Percentiles rank a stretch among this genome's conserved stretches.
Evolutionary conservation across 805 yeast species (phyloP).

Genomic region (Saccharomycopsis sp.): DNA sequence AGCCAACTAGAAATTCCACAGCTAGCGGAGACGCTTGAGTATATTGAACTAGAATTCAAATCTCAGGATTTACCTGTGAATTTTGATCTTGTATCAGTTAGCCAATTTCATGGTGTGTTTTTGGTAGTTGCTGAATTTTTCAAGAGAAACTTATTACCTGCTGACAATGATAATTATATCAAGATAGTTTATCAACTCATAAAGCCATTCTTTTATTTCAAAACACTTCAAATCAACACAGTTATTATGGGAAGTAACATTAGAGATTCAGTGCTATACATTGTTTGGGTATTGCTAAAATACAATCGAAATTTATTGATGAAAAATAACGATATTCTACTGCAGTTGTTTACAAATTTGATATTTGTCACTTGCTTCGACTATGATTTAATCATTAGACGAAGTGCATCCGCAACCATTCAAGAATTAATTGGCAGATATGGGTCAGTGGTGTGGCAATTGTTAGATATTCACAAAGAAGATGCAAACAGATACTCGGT

Average conservation of each 20-base stretch:
- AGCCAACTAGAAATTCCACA: slow-evolving; percentile 22
- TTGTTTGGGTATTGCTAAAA: slow-evolving; percentile 70
- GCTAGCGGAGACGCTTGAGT: slow-evolving; percentile 21
- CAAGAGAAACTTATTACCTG: slow-evolving; percentile 23
- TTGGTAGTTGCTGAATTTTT: slow-evolving; percentile 47
- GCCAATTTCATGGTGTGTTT: slow-evolving; percentile 52
- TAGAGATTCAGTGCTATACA: slow-evolving; percentile 79
- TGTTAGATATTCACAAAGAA: slow-evolving; percentile 20
- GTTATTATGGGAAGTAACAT: slow-evolving; percentile 57
- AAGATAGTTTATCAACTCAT: slow-evolving; percentile 25
- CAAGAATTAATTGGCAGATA: slow-evolving; percentile 83
- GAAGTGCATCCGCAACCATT: slow-evolving; percentile 80
- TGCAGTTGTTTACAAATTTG: slow-evolving; percentile 29
- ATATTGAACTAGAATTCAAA: slow-evolving; percentile 21
- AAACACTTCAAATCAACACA: slow-evolving; percentile 43
- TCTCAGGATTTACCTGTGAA: slow-evolving; percentile 24
- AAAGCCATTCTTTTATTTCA: slow-evolving; percentile 38
- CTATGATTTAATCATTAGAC: slow-evolving; percentile 61
- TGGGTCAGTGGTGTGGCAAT: slow-evolving; percentile 36
- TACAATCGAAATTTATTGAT: slow-evolving; percentile 25
- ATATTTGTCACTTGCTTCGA: slow-evolving; percentile 59
- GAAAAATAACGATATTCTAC: slow-evolving; percentile 23
- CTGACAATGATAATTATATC: slow-evolving; percentile 27
- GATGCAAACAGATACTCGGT: slow-evolving; percentile 35
- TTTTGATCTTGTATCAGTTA: slow-evolving; percentile 31